A percentile compares a stretch with the other conserved stretches of the same genome.
Conservation (phyloP, 1,139 yeast species). For the Yamadazyma atmosphaerica region DNA sequence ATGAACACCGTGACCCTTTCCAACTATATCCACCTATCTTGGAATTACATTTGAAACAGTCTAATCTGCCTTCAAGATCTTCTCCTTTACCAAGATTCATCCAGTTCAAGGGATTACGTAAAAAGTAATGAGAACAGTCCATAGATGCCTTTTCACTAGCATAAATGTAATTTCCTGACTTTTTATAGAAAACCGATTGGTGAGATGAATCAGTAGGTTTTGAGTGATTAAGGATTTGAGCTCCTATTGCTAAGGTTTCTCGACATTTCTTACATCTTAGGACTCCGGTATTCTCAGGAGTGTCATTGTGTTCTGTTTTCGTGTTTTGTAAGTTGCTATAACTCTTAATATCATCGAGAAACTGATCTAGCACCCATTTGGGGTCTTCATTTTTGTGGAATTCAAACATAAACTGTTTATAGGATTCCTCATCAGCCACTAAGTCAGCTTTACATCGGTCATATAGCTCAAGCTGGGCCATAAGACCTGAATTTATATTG, state of each 20-base stretch:
- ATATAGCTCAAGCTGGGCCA: constrained; percentile 68
- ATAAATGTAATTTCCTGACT: constrained; percentile 53
- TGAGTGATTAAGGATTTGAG: constrained; percentile 56
- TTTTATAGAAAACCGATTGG: constrained; percentile 63
- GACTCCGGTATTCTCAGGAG: background rate
- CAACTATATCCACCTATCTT: constrained; percentile 89
- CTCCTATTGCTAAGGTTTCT: constrained; percentile 48
- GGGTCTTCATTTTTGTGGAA: constrained; percentile 24
- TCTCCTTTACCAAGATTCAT: constrained; percentile 62
- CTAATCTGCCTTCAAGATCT: constrained; percentile 80
- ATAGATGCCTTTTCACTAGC: constrained; percentile 55
- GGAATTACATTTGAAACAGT: constrained; percentile 71
- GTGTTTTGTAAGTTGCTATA: background rate
- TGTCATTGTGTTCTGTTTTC: constrained; percentile 1
- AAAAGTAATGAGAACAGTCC: constrained; percentile 75
- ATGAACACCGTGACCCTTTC: constrained; percentile 93
- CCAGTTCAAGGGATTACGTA: constrained; percentile 87
- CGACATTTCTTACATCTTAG: constrained; percentile 74
- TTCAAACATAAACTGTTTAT: constrained; percentile 29
- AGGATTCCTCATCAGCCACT: constrained; percentile 17
- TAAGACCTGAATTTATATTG: constrained; percentile 69
- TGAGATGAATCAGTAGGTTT: constrained; percentile 61
- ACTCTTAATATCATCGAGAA: background rate
- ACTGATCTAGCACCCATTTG: constrained; percentile 6
- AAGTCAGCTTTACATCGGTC: constrained; percentile 33